These are phyloP conservation scores for Achlya hypogyna DNA, from an alignment of 352 stramenopile genomes.

Conservation along the genomic window DNA sequence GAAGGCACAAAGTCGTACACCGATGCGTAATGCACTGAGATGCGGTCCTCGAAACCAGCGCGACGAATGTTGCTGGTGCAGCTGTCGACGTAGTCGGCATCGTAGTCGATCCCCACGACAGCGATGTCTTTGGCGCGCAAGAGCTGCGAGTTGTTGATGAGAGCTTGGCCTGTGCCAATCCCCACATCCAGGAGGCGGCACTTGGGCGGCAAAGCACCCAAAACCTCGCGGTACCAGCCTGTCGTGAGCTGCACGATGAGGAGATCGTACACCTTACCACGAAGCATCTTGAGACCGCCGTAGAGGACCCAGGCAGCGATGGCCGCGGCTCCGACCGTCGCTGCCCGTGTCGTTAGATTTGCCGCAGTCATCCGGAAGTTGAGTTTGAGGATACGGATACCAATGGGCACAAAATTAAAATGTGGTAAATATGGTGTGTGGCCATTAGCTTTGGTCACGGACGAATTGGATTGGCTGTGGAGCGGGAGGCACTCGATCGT, in stretches of 20 bases:
- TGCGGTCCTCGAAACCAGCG: conserved; percentile 30
- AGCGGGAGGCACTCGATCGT: too few species aligned
- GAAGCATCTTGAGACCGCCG: conserved; percentile 38
- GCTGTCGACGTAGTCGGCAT: conserved; percentile 72
- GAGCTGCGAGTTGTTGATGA: conserved; percentile 53
- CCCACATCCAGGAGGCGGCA: conserved; percentile 82
- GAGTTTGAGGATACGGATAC: not conserved
- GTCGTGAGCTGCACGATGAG: conserved; percentile 83
- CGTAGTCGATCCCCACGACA: conserved; percentile 86
- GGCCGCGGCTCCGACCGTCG: conserved; percentile 20
- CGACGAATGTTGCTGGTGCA: conserved; percentile 43
- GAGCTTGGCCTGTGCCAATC: conserved; percentile 75
- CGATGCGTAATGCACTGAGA: conserved; percentile 64
- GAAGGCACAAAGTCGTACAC: conserved; percentile 62
- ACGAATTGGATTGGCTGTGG: not conserved
- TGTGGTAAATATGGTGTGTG: not conserved
- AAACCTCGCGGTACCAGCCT: conserved; percentile 82
- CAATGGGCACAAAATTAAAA: not conserved
- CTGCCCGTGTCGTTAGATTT: conserved; percentile 9
- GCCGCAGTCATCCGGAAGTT: too few species aligned
- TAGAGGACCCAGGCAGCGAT: conserved; percentile 38
- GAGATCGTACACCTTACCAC: conserved; percentile 79
- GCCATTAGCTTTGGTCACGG: not conserved
- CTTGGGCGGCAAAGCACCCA: conserved; percentile 40
- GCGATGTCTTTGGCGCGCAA: conserved; percentile 56